Conservation (phyloP, 208 protist species). For the Wallacemonas sp. region DNA sequence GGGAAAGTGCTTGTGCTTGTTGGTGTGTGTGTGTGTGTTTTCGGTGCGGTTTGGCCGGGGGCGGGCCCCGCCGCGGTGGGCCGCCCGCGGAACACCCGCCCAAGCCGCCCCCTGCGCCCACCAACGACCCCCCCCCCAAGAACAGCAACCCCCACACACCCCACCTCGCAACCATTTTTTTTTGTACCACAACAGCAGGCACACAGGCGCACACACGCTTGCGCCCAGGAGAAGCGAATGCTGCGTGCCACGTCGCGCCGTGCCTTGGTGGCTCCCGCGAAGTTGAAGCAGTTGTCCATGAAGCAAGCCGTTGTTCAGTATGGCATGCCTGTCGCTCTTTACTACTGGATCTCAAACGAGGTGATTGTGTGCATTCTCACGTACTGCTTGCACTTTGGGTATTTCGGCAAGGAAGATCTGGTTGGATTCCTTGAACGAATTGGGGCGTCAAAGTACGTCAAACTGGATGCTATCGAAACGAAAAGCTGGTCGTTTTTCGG, state of each 20-base stretch:
- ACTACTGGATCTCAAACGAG: constrained; percentile 60
- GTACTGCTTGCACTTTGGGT: constrained; percentile 50
- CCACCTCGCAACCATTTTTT: too few relatives aligned
- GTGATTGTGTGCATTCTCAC: constrained; percentile 40
- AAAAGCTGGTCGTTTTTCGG: constrained; percentile 50
- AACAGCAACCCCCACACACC: too few relatives aligned
- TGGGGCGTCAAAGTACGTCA: constrained; percentile 35
- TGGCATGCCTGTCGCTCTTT: constrained; percentile 29
- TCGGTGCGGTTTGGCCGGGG: too few relatives aligned
- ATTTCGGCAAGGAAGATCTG: constrained; percentile 52
- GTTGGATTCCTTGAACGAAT: constrained; percentile 35
- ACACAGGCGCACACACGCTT: neutral
- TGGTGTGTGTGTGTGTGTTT: too few relatives aligned
- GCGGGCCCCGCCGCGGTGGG: too few relatives aligned
- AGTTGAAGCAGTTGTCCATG: constrained; percentile 20
- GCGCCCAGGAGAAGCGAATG: neutral
- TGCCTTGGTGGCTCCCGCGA: neutral
- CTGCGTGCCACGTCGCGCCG: neutral
- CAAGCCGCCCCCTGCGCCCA: too few relatives aligned
- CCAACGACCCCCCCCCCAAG: too few relatives aligned
- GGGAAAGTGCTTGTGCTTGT: too few relatives aligned
- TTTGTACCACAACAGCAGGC: too few relatives aligned
- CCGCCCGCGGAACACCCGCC: too few relatives aligned
- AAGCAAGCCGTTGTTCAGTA: constrained; percentile 26
- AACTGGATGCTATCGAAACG: constrained; percentile 28